These are phyloP conservation scores for Spathaspora boniae DNA, from an alignment of 805 yeast genomes.

Conservation along the genomic window DNA sequence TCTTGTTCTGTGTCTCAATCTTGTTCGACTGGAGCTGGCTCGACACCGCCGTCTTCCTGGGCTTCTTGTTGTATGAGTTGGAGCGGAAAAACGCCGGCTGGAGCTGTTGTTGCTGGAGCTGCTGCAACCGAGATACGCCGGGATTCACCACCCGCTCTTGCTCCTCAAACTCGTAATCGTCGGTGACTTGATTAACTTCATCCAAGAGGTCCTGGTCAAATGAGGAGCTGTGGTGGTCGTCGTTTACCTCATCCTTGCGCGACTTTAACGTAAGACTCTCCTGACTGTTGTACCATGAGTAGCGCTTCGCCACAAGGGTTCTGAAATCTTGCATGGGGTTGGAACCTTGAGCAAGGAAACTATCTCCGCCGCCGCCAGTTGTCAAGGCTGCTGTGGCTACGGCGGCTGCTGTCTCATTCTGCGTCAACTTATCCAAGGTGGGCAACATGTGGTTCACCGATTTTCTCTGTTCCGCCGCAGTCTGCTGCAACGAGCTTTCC, in stretches of 20 bases:
- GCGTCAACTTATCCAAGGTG: constrained; percentile 17
- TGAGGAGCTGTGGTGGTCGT: constrained; percentile 10
- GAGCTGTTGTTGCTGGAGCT: constrained; percentile 1
- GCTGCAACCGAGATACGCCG: constrained; percentile 5
- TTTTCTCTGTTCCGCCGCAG: too few relatives aligned
- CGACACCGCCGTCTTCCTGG: constrained; percentile 24
- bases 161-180: constrained; percentile 38
- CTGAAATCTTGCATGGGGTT: not conserved
- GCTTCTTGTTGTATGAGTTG: constrained; percentile 38
- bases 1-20: constrained; percentile 34
- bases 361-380: too few relatives aligned
- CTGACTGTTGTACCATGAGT: constrained; percentile 31
- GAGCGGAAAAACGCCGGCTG: constrained; percentile 24
- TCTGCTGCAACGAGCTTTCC: too few relatives aligned
- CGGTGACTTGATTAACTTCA: constrained; percentile 34
- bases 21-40: constrained; percentile 24
- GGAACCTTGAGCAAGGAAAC: not conserved
- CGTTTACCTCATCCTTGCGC: constrained; percentile 10
- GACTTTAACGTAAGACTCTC: constrained; percentile 12
- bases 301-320: constrained; percentile 13
- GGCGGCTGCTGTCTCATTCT: too few relatives aligned
- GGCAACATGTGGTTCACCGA: constrained; percentile 33
- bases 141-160: too few relatives aligned
- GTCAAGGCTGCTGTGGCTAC: too few relatives aligned
- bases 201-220: constrained; percentile 31